Conservation (phyloP, 2,329 filamentous ascomycete species). For the Aspergillus pseudoviridinutans region DNA sequence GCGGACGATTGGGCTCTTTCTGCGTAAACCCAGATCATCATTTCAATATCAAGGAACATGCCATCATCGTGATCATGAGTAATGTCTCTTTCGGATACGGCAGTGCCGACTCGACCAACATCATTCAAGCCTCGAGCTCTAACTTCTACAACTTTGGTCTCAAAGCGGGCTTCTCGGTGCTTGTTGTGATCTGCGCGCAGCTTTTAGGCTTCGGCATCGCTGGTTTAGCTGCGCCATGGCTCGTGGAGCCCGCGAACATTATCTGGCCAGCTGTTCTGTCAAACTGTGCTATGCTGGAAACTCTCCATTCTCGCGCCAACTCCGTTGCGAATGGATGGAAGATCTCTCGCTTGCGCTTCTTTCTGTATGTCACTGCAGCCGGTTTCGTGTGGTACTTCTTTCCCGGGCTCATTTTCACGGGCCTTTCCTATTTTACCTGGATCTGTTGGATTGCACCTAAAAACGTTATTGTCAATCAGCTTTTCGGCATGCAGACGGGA, state of each 20-base stretch:
- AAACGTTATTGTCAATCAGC: constrained; percentile 45
- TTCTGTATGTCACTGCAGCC: constrained; percentile 28
- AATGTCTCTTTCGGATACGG: constrained; percentile 48
- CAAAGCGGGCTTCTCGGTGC: constrained; percentile 35
- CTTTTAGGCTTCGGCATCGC: constrained; percentile 40
- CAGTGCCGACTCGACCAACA: constrained; percentile 45
- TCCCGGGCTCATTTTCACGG: constrained; percentile 49
- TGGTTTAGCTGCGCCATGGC: constrained; percentile 34
- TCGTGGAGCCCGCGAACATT: constrained; percentile 37
- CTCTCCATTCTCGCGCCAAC: constrained; percentile 37
- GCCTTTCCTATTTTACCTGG: constrained; percentile 47
- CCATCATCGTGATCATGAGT: constrained; percentile 46
- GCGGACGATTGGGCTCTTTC: constrained; percentile 17
- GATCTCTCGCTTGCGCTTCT: constrained; percentile 37
- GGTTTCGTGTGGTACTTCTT: constrained; percentile 50
- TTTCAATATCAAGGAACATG: constrained; percentile 49
- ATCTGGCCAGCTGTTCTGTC: constrained; percentile 40
- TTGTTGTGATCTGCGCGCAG: constrained; percentile 38
- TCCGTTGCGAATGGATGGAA: constrained; percentile 36
- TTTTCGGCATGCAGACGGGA: constrained; percentile 40
- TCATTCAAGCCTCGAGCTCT: constrained; percentile 40
- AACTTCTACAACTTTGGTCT: constrained; percentile 41
- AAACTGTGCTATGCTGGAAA: constrained; percentile 37
- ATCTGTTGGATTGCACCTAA: constrained; percentile 49
- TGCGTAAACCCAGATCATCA: constrained; percentile 40